Percentiles rank a stretch among this genome's conserved stretches.
Conservation (phyloP, 2,329 filamentous ascomycete species). For the Dactylonectria estremocensis region DNA sequence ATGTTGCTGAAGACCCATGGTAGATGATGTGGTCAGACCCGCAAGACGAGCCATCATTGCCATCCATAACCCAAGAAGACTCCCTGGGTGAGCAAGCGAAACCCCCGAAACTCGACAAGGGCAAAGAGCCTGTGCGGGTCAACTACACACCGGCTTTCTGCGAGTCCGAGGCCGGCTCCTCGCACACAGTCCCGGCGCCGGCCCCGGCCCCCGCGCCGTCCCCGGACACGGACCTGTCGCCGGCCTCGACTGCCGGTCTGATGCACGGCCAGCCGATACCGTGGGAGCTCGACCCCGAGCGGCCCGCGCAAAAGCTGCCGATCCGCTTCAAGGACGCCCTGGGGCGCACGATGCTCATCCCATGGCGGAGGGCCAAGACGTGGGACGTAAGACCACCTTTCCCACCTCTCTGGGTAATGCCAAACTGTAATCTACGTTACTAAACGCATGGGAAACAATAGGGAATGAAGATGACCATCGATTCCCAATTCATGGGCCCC, state of each 20-base stretch:
- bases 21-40: constrained; percentile 9
- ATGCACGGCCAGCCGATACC: constrained; percentile 25
- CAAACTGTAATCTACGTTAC: background rate
- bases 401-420: background rate
- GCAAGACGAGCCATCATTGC: constrained; percentile 18
- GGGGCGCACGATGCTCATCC: constrained; percentile 26
- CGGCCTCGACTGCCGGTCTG: constrained; percentile 17
- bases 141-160: background rate
- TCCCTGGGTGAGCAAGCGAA: constrained; percentile 6
- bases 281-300: constrained; percentile 36
- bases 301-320: constrained; percentile 30
- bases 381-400: constrained; percentile 30
- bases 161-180: constrained; percentile 15
- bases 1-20: constrained; percentile 10
- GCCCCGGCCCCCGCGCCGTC: background rate
- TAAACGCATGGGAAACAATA: constrained; percentile 3
- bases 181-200: constrained; percentile 15
- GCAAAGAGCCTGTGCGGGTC: constrained; percentile 18
- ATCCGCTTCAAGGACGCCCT: constrained; percentile 29
- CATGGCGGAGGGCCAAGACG: constrained; percentile 35
- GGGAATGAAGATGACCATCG: constrained; percentile 38
- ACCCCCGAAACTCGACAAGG: constrained; percentile 7
- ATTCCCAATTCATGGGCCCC: constrained; percentile 23
- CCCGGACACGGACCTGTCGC: background rate
- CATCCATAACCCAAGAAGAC: constrained; percentile 7